Evolutionary conservation across 2,329 filamentous ascomycete genomes (phyloP).

Genomic region (Cercospora sp.): DNA sequence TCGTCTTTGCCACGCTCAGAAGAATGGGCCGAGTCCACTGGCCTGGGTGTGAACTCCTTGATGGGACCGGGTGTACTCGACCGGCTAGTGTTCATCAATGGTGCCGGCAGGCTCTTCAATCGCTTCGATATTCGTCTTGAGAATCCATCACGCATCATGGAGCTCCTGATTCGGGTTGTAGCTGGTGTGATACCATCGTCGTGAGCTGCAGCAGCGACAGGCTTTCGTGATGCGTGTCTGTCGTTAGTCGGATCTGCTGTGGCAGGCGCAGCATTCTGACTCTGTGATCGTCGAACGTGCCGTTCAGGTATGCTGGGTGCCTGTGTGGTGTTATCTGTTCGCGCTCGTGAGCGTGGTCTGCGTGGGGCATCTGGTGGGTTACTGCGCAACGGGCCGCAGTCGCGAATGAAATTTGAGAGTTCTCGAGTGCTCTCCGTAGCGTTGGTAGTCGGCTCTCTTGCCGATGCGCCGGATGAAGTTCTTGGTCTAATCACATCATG

Average conservation of each 20-base stretch:
- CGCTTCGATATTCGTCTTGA: constrained; percentile 34
- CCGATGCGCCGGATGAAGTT: constrained; percentile 20
- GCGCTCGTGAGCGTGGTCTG: constrained; percentile 19
- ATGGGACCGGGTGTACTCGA: constrained; percentile 4
- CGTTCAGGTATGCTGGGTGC: constrained; percentile 6
- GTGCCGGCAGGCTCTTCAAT: constrained; percentile 26
- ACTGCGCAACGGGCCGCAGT: constrained; percentile 30
- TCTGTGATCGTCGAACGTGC: constrained; percentile 20
- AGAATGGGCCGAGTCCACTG: constrained; percentile 26
- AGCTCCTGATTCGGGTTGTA: not conserved
- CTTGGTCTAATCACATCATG: constrained; percentile 13
- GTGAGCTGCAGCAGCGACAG: not conserved
- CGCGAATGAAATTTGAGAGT: constrained; percentile 30
- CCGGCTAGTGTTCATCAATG: constrained; percentile 5
- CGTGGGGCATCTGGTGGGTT: constrained; percentile 27
- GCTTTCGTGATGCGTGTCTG: not conserved
- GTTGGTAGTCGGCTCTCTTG: constrained; percentile 2
- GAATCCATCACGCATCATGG: constrained; percentile 26
- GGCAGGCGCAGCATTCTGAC: constrained; percentile 11
- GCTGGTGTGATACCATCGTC: constrained; percentile 9
- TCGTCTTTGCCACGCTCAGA: constrained; percentile 19
- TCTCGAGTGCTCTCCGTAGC: constrained; percentile 22
- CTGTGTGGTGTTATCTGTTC: constrained; percentile 16
- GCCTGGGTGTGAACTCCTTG: constrained; percentile 8
- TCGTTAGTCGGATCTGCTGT: not conserved